Base-by-base conservation (phyloP, 176 grass and related monocot species). In the Carex parvula region DNA sequence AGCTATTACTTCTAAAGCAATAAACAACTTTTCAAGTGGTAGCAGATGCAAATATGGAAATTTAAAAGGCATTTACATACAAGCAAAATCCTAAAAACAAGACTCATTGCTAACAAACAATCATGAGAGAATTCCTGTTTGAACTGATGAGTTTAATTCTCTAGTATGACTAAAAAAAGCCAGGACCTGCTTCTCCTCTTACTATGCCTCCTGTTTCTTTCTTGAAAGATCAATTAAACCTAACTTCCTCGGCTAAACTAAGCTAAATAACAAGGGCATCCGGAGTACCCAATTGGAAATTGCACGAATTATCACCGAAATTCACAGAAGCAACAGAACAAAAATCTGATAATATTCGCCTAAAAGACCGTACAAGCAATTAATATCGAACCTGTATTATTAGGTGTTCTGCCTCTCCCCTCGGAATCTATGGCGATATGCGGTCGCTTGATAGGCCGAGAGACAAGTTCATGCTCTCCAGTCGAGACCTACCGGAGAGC, bases 391-490 rank as follows among this genome's bases (percentile, higher is more conserved):
- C 39, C 18, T 66, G 71, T 75, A 12, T 63, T 75, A 13, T 64
- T 14, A 11, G 17, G 2, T 62, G 22, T 11, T 39, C 13, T 20
- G 30, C 29, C 5, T 81, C 59, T 81, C 54, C 22, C 30, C 41
- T 67, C 44, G 60, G 63, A 82, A 81, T 41, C 63, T 48, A 82
- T 30, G 60, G 39, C 33, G 60, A 66, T 67, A 48, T 48, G 39
- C 24, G n/a, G 61, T 26, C n/a, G 39, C 26, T 48, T 66, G 61
- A 65, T 65, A 54, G 64, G 21, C 2, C 41, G 11, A 83, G 61
- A 62, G 18, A 44, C 11, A 60, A 20, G 13, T 4, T 55, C 78
- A 83, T 67, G 18, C 39, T 66, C 80, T 67, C 80, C 80, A 83
- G 60, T 68, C 6, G 10, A 2, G 61, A 68, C 41, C 18, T 41